A percentile compares a stretch with the other conserved stretches of the same genome.
These are phyloP conservation scores for Thuja plicata DNA, from an alignment of 83 land plant genomes.

Conservation along the genomic window DNA sequence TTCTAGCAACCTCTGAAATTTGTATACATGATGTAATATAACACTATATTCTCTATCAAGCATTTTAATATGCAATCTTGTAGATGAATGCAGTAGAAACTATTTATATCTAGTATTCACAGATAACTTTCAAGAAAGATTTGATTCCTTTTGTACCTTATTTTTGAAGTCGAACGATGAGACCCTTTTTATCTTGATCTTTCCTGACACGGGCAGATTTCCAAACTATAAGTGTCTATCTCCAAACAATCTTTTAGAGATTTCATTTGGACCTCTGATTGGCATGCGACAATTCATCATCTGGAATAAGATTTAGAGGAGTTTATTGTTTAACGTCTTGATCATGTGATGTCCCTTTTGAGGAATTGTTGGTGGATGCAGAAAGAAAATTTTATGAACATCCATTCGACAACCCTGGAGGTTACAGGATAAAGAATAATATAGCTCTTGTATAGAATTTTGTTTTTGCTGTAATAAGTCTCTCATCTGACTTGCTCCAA, in stretches of 20 bases:
- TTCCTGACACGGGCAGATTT: neutral
- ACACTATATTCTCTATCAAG: neutral
- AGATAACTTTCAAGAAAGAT: neutral
- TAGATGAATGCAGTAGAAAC: neutral
- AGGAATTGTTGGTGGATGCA: neutral
- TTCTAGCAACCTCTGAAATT: neutral
- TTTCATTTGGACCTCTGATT: neutral
- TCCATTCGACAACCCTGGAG: neutral
- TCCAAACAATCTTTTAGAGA: neutral
- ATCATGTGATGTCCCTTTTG: neutral
- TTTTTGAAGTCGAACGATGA: neutral
- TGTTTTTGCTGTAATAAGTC: neutral
- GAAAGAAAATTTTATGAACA: neutral
- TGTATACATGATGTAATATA: neutral
- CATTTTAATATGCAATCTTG: neutral
- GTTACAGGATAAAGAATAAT: neutral
- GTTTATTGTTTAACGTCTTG: neutral
- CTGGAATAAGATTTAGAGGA: neutral
- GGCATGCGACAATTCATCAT: neutral
- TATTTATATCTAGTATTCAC: neutral
- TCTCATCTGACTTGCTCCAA: neutral
- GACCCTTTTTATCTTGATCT: neutral
- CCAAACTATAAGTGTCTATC: neutral
- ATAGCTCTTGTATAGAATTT: neutral
- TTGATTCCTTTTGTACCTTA: neutral